A percentile compares a stretch with the other conserved stretches of the same genome.
These are phyloP conservation scores for Starmerella stellata DNA, from an alignment of 805 yeast species.

Conservation along the genomic window DNA sequence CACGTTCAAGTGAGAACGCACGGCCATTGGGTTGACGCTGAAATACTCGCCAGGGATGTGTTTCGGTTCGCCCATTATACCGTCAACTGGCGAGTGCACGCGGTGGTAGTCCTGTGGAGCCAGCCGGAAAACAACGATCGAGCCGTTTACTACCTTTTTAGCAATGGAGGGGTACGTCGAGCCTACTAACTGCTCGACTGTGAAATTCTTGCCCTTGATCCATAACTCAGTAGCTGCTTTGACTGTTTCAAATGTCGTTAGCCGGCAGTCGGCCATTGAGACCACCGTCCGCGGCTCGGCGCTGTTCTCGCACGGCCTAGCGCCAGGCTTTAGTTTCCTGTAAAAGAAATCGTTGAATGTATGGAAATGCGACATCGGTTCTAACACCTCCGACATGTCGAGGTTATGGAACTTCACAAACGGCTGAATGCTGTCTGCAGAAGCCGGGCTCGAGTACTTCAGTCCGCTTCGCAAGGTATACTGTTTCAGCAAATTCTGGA, in stretches of 20 bases:
- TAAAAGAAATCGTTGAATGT: slow-evolving; percentile 85
- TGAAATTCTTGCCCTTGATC: slow-evolving; percentile 75
- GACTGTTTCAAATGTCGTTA: slow-evolving; percentile 47
- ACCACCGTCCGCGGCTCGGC: slow-evolving; percentile 34
- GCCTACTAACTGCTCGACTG: slow-evolving; percentile 42
- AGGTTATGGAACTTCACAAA: slow-evolving; percentile 72
- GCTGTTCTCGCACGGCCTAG: slow-evolving; percentile 51
- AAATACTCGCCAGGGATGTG: slow-evolving; percentile 78
- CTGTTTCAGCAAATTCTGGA: slow-evolving; percentile 51
- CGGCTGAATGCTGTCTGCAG: slow-evolving; percentile 48
- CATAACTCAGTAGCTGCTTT: slow-evolving; percentile 53
- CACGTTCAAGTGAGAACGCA: slow-evolving; percentile 71
- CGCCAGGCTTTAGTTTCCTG: slow-evolving; percentile 50
- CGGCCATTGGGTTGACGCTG: slow-evolving; percentile 96
- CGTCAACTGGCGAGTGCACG: slow-evolving; percentile 76
- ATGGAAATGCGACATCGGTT: slow-evolving; percentile 33
- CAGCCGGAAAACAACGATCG: slow-evolving; percentile 63
- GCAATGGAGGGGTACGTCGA: slow-evolving; percentile 25
- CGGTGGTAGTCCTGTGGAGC: slow-evolving; percentile 97
- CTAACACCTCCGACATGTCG: slow-evolving; percentile 50
- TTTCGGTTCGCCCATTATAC: slow-evolving; percentile 45
- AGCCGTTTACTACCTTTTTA: slow-evolving; percentile 31
- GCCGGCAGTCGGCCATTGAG: slow-evolving; percentile 79
- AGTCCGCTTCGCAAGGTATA: slow-evolving; percentile 66
- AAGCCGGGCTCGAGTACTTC: slow-evolving; percentile 57